phyloP scores from a whole-genome alignment of 2,329 filamentous ascomycete species.

The Aspergillus viridinutans region DNA sequence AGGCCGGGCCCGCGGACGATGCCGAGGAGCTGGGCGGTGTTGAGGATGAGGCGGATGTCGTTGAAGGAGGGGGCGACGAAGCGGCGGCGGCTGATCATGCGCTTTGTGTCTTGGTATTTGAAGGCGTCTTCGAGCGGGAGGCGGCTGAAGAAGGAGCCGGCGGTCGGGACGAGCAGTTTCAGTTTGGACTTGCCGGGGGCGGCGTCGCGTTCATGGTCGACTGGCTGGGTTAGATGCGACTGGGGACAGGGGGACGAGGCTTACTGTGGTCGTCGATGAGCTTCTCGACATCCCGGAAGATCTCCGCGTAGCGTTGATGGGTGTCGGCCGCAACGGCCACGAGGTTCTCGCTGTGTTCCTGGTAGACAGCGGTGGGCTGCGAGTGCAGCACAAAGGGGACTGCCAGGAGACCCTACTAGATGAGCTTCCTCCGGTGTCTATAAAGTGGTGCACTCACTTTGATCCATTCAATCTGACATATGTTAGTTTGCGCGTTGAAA shows the following conservation, averaged over 20 bases:
- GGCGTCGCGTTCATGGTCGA: slow-evolving; percentile 64
- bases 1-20: slow-evolving; percentile 70
- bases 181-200: slow-evolving; percentile 77
- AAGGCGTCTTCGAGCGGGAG: slow-evolving; percentile 86
- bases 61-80: slow-evolving; percentile 98
- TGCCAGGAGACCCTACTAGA: slow-evolving; percentile 64
- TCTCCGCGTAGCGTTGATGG: slow-evolving; percentile 86
- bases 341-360: slow-evolving; percentile 60
- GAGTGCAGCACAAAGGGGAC: slow-evolving; percentile 96
- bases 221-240: slow-evolving; percentile 39
- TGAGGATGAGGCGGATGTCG: slow-evolving; percentile 86
- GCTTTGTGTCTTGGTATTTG: slow-evolving; percentile 77
- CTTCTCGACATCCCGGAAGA: slow-evolving; percentile 86
- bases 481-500: slow-evolving; percentile 1
- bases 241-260: slow-evolving; percentile 3
- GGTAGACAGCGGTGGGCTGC: slow-evolving; percentile 83
- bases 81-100: slow-evolving; percentile 82
- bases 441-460: slow-evolving; percentile 51
- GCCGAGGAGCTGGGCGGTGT: slow-evolving; percentile 91
- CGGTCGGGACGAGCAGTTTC: slow-evolving; percentile 82
- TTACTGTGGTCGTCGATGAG: slow-evolving; percentile 89
- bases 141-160: slow-evolving; percentile 90
- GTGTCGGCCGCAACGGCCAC: slow-evolving; percentile 72
- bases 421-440: slow-evolving; percentile 11
- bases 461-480: slow-evolving; percentile 74